Conservation (phyloP, 75 land plant species). For the Sequoia sempervirens region DNA sequence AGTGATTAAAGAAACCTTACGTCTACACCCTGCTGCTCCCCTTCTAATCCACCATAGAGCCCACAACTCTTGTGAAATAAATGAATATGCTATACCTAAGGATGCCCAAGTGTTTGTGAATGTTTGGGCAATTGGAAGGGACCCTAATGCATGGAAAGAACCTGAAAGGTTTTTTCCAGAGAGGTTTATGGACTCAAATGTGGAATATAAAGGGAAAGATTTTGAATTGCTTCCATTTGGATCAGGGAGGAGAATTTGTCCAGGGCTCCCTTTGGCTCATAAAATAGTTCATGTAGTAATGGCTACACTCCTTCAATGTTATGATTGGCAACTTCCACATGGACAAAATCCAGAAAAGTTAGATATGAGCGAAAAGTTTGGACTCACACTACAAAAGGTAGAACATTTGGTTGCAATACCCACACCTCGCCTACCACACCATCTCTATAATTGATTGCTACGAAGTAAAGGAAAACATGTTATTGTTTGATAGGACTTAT, state of each 20-base stretch:
- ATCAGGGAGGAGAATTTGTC: conserved; percentile 59
- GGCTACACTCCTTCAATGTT: conserved; percentile 51
- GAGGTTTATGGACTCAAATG: conserved; percentile 42
- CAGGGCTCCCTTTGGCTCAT: conserved; percentile 49
- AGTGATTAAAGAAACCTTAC: conserved; percentile 59
- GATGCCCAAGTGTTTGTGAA: conserved; percentile 44
- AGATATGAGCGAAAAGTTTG: conserved; percentile 67
- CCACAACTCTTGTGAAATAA: conserved; percentile 30
- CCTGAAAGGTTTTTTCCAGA: conserved; percentile 53
- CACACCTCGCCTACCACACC: background rate
- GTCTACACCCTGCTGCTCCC: conserved; percentile 70
- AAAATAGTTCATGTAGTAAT: conserved; percentile 40
- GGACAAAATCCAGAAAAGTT: conserved; percentile 39
- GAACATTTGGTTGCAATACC: conserved; percentile 18
- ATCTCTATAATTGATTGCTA: too few relatives aligned
- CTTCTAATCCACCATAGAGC: conserved; percentile 61
- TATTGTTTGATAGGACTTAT: too few relatives aligned
- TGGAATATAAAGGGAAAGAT: conserved; percentile 17
- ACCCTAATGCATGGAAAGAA: conserved; percentile 48
- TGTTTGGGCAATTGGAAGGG: conserved; percentile 55
- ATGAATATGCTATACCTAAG: conserved; percentile 59
- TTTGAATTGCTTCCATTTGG: conserved; percentile 66
- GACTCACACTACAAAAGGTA: conserved; percentile 48
- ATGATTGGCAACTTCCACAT: conserved; percentile 45
- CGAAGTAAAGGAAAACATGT: too few relatives aligned